These are phyloP conservation scores for Tetrahymena elliotti DNA, from an alignment of 73 alveolate genomes.

Conservation along the genomic window DNA sequence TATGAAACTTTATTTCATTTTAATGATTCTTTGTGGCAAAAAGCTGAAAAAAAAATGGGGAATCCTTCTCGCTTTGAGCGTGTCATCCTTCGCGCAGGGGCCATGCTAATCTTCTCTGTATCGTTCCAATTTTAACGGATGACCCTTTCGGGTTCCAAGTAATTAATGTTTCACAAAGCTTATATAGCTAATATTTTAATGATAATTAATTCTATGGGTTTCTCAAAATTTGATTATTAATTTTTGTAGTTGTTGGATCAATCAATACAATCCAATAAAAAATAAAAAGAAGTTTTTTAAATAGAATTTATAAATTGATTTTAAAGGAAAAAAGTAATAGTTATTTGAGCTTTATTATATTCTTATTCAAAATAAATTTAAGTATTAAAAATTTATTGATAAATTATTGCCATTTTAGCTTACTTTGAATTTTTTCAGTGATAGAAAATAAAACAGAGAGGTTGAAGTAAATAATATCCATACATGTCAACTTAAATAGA, in stretches of 20 bases:
- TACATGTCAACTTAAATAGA: background rate
- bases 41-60: background rate
- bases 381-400: too few species aligned
- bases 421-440: background rate
- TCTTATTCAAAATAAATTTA: too few species aligned
- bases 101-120: conserved; percentile 99
- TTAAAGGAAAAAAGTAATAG: too few species aligned
- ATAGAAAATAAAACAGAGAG: background rate
- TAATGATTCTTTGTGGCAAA: background rate
- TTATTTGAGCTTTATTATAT: too few species aligned
- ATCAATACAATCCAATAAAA: too few species aligned
- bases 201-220: background rate
- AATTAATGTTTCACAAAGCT: background rate
- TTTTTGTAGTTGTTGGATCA: background rate
- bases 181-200: background rate
- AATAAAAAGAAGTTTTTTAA: too few species aligned
- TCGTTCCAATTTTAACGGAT: conserved; percentile 94
- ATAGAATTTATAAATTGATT: too few species aligned
- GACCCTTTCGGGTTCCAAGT: background rate
- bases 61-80: background rate
- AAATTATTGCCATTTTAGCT: background rate
- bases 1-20: too few species aligned
- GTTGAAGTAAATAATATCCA: background rate
- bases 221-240: background rate
- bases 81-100: conserved; percentile 89